Evolutionary conservation across 2,329 filamentous ascomycete genomes (phyloP).

Genomic region (Penicillium sclerotiorum): DNA sequence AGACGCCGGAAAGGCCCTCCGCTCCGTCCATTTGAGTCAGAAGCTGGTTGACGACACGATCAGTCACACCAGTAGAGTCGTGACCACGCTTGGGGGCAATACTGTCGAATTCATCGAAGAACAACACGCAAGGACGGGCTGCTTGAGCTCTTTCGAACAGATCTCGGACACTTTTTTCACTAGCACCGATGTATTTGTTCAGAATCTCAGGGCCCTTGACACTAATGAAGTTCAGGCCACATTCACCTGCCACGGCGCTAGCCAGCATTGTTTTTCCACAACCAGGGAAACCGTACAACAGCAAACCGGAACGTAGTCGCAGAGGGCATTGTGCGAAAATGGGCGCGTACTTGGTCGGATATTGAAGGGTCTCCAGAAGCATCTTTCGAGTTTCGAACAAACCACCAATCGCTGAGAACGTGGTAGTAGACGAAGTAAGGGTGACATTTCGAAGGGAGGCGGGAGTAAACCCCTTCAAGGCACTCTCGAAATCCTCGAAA

Average conservation of each 20-base stretch:
- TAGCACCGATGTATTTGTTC: slow-evolving; percentile 98
- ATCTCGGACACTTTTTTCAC: slow-evolving; percentile 93
- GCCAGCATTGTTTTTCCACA: slow-evolving; percentile 96
- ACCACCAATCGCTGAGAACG: slow-evolving; percentile 89
- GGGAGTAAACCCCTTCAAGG: slow-evolving; percentile 89
- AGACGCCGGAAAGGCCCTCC: slow-evolving; percentile 91
- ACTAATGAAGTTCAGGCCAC: slow-evolving; percentile 95
- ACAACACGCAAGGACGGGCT: slow-evolving; percentile 88
- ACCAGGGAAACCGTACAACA: slow-evolving; percentile 92
- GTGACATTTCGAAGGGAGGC: slow-evolving; percentile 93
- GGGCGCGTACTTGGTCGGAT: slow-evolving; percentile 95
- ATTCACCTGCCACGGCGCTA: slow-evolving; percentile 95
- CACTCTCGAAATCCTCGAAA: slow-evolving; percentile 76
- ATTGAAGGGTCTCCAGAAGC: slow-evolving; percentile 92
- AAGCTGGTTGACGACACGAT: slow-evolving; percentile 96
- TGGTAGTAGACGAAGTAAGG: slow-evolving; percentile 87
- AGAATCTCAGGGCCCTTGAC: slow-evolving; percentile 98
- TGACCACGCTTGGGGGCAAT: slow-evolving; percentile 97
- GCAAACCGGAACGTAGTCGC: slow-evolving; percentile 86
- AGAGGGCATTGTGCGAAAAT: slow-evolving; percentile 96
- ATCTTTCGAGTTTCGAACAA: slow-evolving; percentile 82
- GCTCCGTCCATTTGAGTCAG: slow-evolving; percentile 99
- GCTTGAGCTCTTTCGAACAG: slow-evolving; percentile 89
- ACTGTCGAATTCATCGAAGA: slow-evolving; percentile 98
- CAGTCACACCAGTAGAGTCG: slow-evolving; percentile 96